Conservation (phyloP, 2,329 filamentous ascomycete species). For the Myriangium duriaei region DNA sequence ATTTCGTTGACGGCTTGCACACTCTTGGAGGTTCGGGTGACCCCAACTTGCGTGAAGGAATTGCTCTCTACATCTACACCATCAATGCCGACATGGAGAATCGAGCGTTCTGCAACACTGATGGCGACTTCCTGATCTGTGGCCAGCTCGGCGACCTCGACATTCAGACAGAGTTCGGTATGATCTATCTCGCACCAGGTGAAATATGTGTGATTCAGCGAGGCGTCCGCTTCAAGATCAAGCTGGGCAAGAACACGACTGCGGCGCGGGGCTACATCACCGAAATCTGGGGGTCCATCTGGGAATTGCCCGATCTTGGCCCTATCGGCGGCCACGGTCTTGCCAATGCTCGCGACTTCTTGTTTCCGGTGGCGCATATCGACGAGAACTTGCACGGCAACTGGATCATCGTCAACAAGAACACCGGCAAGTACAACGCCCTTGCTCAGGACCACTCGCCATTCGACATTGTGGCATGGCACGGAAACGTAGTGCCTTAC, state of each 20-base stretch:
- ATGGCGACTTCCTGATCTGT: slow-evolving; percentile 27
- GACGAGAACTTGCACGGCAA: slow-evolving; percentile 25
- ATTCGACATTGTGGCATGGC: slow-evolving; percentile 33
- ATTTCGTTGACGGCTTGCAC: slow-evolving; percentile 38
- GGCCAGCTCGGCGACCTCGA: slow-evolving; percentile 26
- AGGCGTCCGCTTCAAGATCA: slow-evolving; percentile 26
- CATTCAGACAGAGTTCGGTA: slow-evolving; percentile 28
- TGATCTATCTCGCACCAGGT: slow-evolving; percentile 26
- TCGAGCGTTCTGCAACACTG: slow-evolving; percentile 34
- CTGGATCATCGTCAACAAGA: slow-evolving; percentile 26
- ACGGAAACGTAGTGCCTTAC: slow-evolving; percentile 35
- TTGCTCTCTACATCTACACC: slow-evolving; percentile 38
- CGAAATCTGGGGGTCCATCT: slow-evolving; percentile 29
- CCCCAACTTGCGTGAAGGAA: slow-evolving; percentile 37
- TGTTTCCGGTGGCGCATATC: slow-evolving; percentile 26
- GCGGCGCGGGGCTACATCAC: slow-evolving; percentile 28
- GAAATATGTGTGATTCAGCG: slow-evolving; percentile 30
- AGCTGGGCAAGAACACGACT: slow-evolving; percentile 15
- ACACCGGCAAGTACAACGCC: slow-evolving; percentile 21
- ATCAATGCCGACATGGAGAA: slow-evolving; percentile 35
- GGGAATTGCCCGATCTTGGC: slow-evolving; percentile 28
- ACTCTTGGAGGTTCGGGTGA: slow-evolving; percentile 40
- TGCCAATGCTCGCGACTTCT: slow-evolving; percentile 28
- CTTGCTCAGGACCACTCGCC: slow-evolving; percentile 28
- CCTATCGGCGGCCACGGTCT: slow-evolving; percentile 29